These are phyloP conservation scores for Paraleonurus japonicus DNA, from an alignment of 257 asterid species.

Conservation along the genomic window DNA sequence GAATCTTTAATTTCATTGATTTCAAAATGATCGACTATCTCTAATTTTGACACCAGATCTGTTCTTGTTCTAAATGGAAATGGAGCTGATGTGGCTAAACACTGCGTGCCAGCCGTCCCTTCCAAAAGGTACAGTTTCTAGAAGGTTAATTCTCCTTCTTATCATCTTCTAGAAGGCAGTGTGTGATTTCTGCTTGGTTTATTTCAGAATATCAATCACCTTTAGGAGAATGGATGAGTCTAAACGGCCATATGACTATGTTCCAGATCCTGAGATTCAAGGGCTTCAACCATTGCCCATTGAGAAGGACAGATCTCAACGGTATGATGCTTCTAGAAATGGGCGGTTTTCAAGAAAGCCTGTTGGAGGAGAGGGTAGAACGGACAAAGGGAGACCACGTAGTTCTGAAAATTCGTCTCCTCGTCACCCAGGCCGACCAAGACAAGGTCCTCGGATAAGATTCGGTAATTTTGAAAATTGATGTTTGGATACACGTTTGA, in stretches of 20 bases:
- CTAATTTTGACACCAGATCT: constrained; percentile 47
- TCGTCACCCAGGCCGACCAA: constrained; percentile 39
- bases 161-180: background rate
- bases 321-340: constrained; percentile 33
- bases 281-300: constrained; percentile 71
- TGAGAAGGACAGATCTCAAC: constrained; percentile 31
- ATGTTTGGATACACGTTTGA: constrained; percentile 7
- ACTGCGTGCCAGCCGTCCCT: constrained; percentile 80
- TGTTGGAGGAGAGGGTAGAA: constrained; percentile 40
- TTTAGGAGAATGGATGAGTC: constrained; percentile 84
- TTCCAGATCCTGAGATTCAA: constrained; percentile 68
- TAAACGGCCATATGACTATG: constrained; percentile 60
- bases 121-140: constrained; percentile 53
- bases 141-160: background rate
- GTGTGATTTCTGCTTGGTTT: constrained; percentile 1
- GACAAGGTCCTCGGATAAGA: constrained; percentile 46
- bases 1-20: background rate
- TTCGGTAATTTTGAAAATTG: constrained; percentile 29
- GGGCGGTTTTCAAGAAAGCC: constrained; percentile 33
- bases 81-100: constrained; percentile 90
- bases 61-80: constrained; percentile 74
- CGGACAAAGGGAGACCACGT: constrained; percentile 36
- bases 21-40: background rate
- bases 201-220: constrained; percentile 83
- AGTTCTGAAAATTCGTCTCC: constrained; percentile 30